phyloP scores from a whole-genome alignment of 2,329 filamentous ascomycete genomes.

The Didymella exigua region DNA sequence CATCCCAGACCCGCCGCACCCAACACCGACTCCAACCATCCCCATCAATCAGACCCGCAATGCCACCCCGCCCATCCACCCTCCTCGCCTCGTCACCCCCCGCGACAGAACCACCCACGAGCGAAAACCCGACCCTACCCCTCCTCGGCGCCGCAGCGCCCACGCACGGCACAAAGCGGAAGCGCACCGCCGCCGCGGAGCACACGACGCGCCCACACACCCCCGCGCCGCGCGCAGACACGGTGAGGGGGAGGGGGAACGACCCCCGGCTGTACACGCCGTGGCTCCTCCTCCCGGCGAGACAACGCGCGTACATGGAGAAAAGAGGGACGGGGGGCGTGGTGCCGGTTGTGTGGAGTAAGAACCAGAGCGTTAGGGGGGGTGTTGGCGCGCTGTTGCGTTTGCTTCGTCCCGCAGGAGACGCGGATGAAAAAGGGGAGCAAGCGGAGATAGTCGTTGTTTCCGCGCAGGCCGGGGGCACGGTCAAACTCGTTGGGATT shows the following conservation, averaged over 20 bases:
- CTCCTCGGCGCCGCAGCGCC: no score
- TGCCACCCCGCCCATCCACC: no score
- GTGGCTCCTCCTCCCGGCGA: constrained; percentile 23
- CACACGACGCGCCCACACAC: no score
- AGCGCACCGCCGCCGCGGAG: background rate
- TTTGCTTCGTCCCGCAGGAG: constrained; percentile 5
- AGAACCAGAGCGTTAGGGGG: constrained; percentile 29
- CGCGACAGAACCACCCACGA: no score
- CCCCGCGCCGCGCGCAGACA: no score
- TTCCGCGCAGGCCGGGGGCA: constrained; percentile 29
- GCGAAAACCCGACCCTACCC: no score
- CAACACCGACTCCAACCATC: no score
- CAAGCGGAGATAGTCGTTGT: constrained; percentile 18
- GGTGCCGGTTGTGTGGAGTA: constrained; percentile 24
- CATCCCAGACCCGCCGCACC: background rate
- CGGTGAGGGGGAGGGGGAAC: constrained; percentile 4
- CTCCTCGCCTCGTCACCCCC: no score
- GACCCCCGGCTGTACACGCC: constrained; percentile 27
- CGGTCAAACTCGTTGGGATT: constrained; percentile 29
- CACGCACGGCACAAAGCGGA: constrained; percentile 20
- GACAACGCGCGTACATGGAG: background rate
- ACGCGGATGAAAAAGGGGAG: background rate
- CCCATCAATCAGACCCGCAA: no score
- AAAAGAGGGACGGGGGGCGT: background rate
- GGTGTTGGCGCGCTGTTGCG: constrained; percentile 24